Evolutionary conservation across 768 basidiomycete species (phyloP).

Genomic region (Leucocoprinus leucothites): DNA sequence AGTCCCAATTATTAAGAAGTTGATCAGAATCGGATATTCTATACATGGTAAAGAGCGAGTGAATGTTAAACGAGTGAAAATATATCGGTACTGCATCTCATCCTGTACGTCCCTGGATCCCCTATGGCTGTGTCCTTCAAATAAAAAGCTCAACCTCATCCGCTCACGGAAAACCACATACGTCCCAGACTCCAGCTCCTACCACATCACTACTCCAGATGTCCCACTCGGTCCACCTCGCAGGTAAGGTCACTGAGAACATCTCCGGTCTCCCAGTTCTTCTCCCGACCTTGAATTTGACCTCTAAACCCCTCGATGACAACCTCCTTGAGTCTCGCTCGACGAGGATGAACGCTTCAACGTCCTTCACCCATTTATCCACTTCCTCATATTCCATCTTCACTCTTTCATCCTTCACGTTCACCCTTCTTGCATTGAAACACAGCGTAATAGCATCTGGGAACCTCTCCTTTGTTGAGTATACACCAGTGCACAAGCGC

Average conservation of each 20-base stretch:
- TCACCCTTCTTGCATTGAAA: slow-evolving; percentile 7
- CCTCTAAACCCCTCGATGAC: background rate
- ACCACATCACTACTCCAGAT: slow-evolving; percentile 32
- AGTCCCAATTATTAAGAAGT: no score
- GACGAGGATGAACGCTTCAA: background rate
- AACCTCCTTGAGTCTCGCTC: slow-evolving; percentile 1
- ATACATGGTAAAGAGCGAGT: no score
- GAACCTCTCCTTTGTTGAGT: slow-evolving; percentile 4
- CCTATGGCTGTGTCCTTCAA: background rate
- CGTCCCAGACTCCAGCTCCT: slow-evolving; percentile 30
- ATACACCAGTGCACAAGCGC: slow-evolving; percentile 5
- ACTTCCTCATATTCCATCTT: slow-evolving; percentile 4
- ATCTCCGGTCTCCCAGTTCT: slow-evolving; percentile 6
- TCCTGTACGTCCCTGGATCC: background rate
- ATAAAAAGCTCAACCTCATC: background rate
- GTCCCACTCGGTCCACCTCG: slow-evolving; percentile 29
- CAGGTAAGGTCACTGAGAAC: slow-evolving; percentile 16
- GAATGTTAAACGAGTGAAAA: no score
- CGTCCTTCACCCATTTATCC: slow-evolving; percentile 4
- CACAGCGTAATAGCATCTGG: slow-evolving; percentile 6
- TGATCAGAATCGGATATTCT: no score
- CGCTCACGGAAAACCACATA: slow-evolving; percentile 15
- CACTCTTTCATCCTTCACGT: slow-evolving; percentile 3
- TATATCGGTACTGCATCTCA: no score
- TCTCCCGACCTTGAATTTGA: background rate